Conservation (phyloP, 805 yeast species). For the Priceomyces melissophilus region DNA sequence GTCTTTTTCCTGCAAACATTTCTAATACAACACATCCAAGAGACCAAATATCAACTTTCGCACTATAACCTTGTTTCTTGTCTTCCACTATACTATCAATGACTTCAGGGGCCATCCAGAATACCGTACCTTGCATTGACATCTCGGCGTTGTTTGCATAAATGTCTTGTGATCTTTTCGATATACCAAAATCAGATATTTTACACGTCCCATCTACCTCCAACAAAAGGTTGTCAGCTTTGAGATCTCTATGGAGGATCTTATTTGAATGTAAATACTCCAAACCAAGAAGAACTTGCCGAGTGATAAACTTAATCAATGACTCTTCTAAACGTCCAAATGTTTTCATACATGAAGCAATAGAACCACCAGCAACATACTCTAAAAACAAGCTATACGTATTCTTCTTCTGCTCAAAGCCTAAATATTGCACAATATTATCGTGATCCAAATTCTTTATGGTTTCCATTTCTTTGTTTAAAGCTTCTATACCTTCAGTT, state of each 20-base stretch:
- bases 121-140: constrained; percentile 98
- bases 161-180: constrained; percentile 71
- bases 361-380: constrained; percentile 97
- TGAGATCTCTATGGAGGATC: constrained; percentile 88
- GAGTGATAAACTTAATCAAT: constrained; percentile 65
- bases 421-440: constrained; percentile 93
- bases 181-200: constrained; percentile 95
- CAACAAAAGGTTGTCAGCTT: constrained; percentile 85
- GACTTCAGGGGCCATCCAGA: constrained; percentile 99
- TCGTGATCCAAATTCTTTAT: constrained; percentile 91
- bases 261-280: constrained; percentile 86
- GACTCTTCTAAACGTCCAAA: constrained; percentile 84
- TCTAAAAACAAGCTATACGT: constrained; percentile 87
- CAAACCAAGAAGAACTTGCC: constrained; percentile 79
- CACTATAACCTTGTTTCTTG: constrained; percentile 87
- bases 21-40: constrained; percentile 95
- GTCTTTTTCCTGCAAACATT: constrained; percentile 96
- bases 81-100: constrained; percentile 76
- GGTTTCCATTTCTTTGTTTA: constrained; percentile 87
- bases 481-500: constrained; percentile 70
- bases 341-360: constrained; percentile 76
- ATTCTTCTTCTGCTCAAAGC: constrained; percentile 74
- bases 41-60: constrained; percentile 98
- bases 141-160: constrained; percentile 89
- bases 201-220: constrained; percentile 93